Evolutionary conservation across 768 basidiomycete species (phyloP), one percentile per base, ranked within the genome.

Genomic region (Leccinum variicolor): DNA sequence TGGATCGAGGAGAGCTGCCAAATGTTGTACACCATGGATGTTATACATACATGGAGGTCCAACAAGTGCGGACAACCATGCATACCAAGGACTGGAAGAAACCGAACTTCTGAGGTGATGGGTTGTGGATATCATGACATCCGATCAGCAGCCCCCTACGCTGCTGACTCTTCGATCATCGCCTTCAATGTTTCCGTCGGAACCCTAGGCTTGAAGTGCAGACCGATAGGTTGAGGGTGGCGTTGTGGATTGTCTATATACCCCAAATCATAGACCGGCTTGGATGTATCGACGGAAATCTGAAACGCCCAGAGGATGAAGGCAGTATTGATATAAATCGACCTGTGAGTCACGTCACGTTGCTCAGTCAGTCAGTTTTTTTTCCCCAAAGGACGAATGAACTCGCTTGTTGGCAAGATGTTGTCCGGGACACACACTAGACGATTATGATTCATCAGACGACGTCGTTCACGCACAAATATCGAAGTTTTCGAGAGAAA

Each of bases 221-320:
- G 80, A 28, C 74, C 73, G 64, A 86, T 84, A 7, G 82, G 83
- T 56, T 81, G 78, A 7, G 5, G 4, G 33, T 59, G 47, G 3
- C 6, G 19, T 19, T 19, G 11, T 15, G 28, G 3, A 10, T 25
- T 34, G 10, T 4, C 33, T 11, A 80, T 81, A 64, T 87, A 85
- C 0, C 77, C 81, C 52, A 82, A 68, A 10, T 79, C 77, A 63
- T 89, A 80, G 47, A 85, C 83, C 0, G 83, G 82, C 8, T 74
- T 68, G 7, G 69, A 61, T 0, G 76, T 74, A 59, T 84, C 81
- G 11, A 76, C 58, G 2, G 69, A 73, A 39, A 87, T 72, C 0
- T 64, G 74, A 71, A 87, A 87, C 0, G 82, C 77, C 83, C 85
- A 87, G 13, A 84, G 75, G 4, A 81, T 66, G n/a, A 85, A 73